Conservation (phyloP, 2,329 filamentous ascomycete genomes). For the Beauveria varroae region DNA sequence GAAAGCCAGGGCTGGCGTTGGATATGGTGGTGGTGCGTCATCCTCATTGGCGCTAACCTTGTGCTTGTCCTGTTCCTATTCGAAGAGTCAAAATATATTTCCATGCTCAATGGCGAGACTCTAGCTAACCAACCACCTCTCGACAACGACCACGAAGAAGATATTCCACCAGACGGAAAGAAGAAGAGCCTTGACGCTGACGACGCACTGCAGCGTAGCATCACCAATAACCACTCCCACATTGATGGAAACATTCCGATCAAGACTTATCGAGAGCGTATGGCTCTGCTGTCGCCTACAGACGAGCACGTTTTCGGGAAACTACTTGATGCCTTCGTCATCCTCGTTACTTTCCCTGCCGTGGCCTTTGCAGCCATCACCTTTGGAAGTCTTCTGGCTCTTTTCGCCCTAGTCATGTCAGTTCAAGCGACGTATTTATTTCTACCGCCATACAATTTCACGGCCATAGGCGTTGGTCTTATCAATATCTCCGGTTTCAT, state of each 20-base stretch:
- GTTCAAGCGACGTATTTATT: constrained; percentile 18
- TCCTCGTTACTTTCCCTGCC: constrained; percentile 30
- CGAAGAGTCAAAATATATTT: constrained; percentile 27
- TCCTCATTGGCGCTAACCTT: constrained; percentile 30
- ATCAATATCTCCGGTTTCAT: constrained; percentile 33
- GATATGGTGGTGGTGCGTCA: constrained; percentile 39
- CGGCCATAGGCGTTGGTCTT: constrained; percentile 28
- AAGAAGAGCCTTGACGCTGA: not conserved
- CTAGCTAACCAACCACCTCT: not conserved
- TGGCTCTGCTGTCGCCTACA: constrained; percentile 26
- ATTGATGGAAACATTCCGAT: constrained; percentile 24
- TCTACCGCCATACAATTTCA: constrained; percentile 30
- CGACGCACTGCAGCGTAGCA: constrained; percentile 5
- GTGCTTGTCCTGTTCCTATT: constrained; percentile 35
- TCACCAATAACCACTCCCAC: not conserved
- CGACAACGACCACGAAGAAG: not conserved
- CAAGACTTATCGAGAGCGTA: constrained; percentile 35
- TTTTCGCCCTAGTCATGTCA: constrained; percentile 26
- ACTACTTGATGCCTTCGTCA: constrained; percentile 27
- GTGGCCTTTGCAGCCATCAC: constrained; percentile 28
- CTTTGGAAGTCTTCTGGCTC: constrained; percentile 30
- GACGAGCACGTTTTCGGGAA: constrained; percentile 21
- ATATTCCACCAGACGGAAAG: not conserved
- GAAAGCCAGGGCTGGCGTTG: constrained; percentile 36
- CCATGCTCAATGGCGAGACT: not conserved